Conservation (phyloP, 306 rosid species). For the Cicer bijugum region DNA sequence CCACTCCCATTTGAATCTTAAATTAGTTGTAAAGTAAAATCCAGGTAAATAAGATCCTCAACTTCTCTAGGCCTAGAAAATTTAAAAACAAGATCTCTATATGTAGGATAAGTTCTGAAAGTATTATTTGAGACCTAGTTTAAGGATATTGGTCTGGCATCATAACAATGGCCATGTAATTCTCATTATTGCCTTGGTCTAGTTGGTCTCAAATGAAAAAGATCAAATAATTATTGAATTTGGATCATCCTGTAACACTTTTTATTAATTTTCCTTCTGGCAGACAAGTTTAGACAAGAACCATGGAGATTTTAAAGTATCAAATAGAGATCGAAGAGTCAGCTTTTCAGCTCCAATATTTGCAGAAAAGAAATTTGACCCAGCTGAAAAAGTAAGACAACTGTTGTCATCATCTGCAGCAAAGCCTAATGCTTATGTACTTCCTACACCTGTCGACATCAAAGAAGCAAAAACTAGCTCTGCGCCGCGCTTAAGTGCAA, state of each 20-base stretch:
- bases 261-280: conserved; percentile 41
- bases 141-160: conserved; percentile 17
- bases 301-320: conserved; percentile 59
- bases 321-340: conserved; percentile 60
- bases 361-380: conserved; percentile 82
- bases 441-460: conserved; percentile 76
- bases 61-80: conserved; percentile 8
- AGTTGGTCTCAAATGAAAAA: conserved; percentile 24
- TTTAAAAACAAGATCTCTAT: conserved; percentile 28
- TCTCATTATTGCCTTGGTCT: conserved; percentile 27
- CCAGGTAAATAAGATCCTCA: conserved; percentile 8
- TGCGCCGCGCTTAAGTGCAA: conserved; percentile 54
- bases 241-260: conserved; percentile 37
- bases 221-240: conserved; percentile 25
- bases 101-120: conserved; percentile 8
- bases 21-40: conserved; percentile 20
- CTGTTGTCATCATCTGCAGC: conserved; percentile 51
- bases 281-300: conserved; percentile 65
- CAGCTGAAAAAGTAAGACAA: conserved; percentile 75
- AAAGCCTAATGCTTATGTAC: conserved; percentile 72
- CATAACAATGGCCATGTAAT: conserved; percentile 34
- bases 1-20: conserved; percentile 30
- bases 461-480: conserved; percentile 58
- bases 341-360: conserved; percentile 84
- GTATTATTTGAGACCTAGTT: conserved; percentile 33